Conservation (phyloP, 345 rosid species). For the Garcia nutans region DNA sequence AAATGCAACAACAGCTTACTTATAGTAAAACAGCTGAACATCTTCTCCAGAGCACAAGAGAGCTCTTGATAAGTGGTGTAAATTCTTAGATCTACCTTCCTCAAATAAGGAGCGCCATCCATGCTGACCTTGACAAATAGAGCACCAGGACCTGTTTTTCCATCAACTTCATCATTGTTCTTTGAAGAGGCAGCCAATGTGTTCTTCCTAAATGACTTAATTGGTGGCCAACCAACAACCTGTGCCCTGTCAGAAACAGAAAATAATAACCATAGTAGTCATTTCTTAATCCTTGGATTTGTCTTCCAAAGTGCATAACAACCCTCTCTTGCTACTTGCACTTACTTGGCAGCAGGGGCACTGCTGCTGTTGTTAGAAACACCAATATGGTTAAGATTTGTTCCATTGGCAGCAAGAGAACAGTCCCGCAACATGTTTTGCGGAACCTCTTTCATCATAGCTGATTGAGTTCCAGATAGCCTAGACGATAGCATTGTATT, state of each 20-base stretch:
- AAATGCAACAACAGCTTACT: constrained; percentile 45
- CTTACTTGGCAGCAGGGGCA: constrained; percentile 82
- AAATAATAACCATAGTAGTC: constrained; percentile 6
- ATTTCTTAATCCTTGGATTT: neutral
- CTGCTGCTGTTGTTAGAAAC: constrained; percentile 43
- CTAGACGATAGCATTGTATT: constrained; percentile 47
- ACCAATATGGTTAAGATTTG: constrained; percentile 31
- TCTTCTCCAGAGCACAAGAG: constrained; percentile 86
- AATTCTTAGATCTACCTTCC: constrained; percentile 82
- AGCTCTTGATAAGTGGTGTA: constrained; percentile 65
- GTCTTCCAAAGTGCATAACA: neutral
- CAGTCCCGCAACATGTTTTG: constrained; percentile 41
- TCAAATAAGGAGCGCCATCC: constrained; percentile 92
- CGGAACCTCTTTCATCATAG: constrained; percentile 43
- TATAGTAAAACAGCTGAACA: constrained; percentile 88
- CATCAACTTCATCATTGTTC: constrained; percentile 86
- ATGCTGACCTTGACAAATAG: constrained; percentile 89
- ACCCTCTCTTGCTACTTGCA: neutral
- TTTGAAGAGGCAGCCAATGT: constrained; percentile 64
- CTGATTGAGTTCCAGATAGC: constrained; percentile 40
- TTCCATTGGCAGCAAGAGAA: constrained; percentile 24
- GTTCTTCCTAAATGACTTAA: constrained; percentile 77
- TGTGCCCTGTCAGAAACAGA: constrained; percentile 58
- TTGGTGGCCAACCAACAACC: constrained; percentile 97
- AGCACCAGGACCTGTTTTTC: constrained; percentile 67